Base-by-base conservation (phyloP, 2,329 filamentous ascomycete genomes). In the Venturia aucupariae region DNA sequence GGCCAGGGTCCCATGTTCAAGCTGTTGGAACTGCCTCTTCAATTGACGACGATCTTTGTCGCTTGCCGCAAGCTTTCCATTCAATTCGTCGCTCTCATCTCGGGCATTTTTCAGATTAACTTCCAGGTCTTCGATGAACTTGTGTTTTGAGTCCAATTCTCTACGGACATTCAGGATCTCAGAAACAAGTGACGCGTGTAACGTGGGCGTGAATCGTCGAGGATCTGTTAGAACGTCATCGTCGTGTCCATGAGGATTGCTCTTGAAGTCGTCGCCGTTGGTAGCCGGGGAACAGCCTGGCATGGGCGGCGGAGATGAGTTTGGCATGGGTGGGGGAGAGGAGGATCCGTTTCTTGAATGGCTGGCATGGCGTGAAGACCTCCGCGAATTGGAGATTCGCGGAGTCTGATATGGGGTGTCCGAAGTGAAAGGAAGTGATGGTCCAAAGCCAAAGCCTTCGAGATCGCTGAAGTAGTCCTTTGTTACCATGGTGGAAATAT, bases 171-270 rank as follows among this genome's bases (percentile, higher is more conserved):
- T 86, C 46, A 99, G 80, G 67, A 99, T 99, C 75, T 99, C 94
- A 0, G 93, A 93, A 0, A 99, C 93, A 7, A 99, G 80, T 61
- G 90, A 97, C 10, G 94, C 94, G 74, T 97, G 94, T 13, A 99
- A 79, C 0, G 92, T 97, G 1, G 94, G 94, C 0, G 94, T 99
- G 72, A 99, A 97, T 44, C 94, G 85, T 64, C 93, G 86, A 3
- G 94, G 92, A 72, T 99, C 94, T 38, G 97, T 80, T 27, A 91
- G 86, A 2, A 84, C 85, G 41, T 92, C 86, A 55, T 79, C 84
- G 67, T 93, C 89, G 64, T 78, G 82, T 32, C 51, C 6, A 57
- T 35, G 51, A n/a, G 51, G 35, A 35, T 8, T 57, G 30, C 8
- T 35, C 27, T 79, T 77, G 30, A 84, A 75, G 72, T 90, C 86